Evolutionary conservation across 352 stramenopile genomes (phyloP).

Genomic region (Phytophthora kernoviae): DNA sequence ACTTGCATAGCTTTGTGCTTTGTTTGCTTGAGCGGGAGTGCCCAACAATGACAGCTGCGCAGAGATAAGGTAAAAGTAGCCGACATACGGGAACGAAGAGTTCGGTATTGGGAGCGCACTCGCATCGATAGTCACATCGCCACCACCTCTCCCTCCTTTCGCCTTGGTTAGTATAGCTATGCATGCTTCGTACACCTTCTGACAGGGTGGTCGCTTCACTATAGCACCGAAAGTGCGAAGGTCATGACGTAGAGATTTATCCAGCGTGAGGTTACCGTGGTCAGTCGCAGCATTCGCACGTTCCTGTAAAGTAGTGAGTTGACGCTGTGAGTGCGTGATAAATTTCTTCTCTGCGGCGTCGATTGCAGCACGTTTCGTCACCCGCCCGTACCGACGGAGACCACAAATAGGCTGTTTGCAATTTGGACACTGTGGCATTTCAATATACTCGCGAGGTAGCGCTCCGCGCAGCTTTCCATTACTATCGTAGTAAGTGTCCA

Average conservation of each 20-base stretch:
- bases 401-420: conserved; percentile 48
- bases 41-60: conserved; percentile 25
- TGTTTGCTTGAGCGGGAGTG: not conserved
- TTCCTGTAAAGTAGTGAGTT: conserved; percentile 27
- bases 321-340: conserved; percentile 34
- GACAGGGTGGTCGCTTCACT: conserved; percentile 34
- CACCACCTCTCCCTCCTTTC: conserved; percentile 25
- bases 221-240: conserved; percentile 21
- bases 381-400: conserved; percentile 46
- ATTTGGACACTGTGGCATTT: conserved; percentile 47
- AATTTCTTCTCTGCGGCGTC: conserved; percentile 55
- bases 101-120: conserved; percentile 35
- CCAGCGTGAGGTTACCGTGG: conserved; percentile 12
- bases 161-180: conserved; percentile 33
- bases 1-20: conserved; percentile 17
- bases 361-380: conserved; percentile 48
- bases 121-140: conserved; percentile 22
- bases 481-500: conserved; percentile 37
- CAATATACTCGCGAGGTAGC: conserved; percentile 31
- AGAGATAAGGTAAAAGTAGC: conserved; percentile 35
- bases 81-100: conserved; percentile 33
- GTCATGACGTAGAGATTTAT: conserved; percentile 26
- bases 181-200: conserved; percentile 41
- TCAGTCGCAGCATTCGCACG: conserved; percentile 22
- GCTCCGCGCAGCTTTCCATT: conserved; percentile 25